Base-by-base conservation (phyloP, 2,329 filamentous ascomycete species). In the Conoideocrella luteorostrata region DNA sequence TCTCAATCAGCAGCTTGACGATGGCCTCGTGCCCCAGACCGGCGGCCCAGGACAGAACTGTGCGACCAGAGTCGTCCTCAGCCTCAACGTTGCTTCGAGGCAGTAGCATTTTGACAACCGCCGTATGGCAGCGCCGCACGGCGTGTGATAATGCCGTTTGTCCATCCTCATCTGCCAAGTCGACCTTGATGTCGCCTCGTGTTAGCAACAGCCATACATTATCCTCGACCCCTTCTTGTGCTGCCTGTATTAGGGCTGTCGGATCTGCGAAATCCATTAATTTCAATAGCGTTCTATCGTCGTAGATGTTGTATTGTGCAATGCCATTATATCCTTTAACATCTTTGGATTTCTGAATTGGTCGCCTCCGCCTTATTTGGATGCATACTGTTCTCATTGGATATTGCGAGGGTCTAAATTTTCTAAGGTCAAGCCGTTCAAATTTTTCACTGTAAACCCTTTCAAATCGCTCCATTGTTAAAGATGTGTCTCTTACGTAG, bases 391-490 rank as follows among this genome's bases (percentile, higher is more conserved):
- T 34, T 15, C 32, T 34, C 9, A 34, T 34, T 7, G 10, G 32
- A 7, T 17, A 15, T 34, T 5, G 32, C 7, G 10, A 12, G 9
- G 3, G 30, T 34, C 30, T 34, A 7, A 34, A 7, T 34, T 3
- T 34, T 17, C 32, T 3, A 13, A 15, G 9, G 7, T 5, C 4
- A 3, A 34, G 32, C 32, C 18, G 3, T 34, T 11, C 32, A 3
- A 9, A 18, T 9, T 18, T 28, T 22, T 35, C 29, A 12, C 28
- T 24, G 12, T 22, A 4, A 7, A 26, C 20, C 21, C 40, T 36
- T 26, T 34, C 30, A 30, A 42, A 36, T 9, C 13, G 2, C 22
- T 42, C 29, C 40, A 42, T 35, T 3, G 40, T 42, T 30, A 36
- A 18, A 18, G 20, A 17, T 12, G 18, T 3, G 22, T 42, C 40